Evolutionary conservation across 495 filamentous ascomycete species (phyloP), one percentile per base, ranked within the genome.

Genomic region (Neurospora tetrasperma): DNA sequence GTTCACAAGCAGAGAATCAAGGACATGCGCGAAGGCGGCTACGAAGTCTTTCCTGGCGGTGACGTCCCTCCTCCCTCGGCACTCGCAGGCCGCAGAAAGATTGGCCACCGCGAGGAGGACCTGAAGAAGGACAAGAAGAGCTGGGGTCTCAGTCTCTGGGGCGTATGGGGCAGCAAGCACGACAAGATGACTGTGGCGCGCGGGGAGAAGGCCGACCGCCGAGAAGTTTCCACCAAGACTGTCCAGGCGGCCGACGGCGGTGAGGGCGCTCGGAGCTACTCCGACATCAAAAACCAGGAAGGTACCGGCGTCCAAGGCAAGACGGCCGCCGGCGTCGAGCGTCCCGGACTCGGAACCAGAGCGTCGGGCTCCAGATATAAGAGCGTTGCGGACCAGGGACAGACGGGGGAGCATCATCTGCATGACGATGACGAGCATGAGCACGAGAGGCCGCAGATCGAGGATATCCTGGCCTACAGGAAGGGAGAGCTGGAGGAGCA

Each of bases 61-160:
- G 94, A 97, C 76, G 85, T 83, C 0, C 94, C 94, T 4, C 94
- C 95, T 4, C 91, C 94, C 9, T 93, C 90, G 41, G 93, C 95
- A 0, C 83, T 97, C 6, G 94, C 91, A 31, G 91, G 93, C 2
- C 82, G 94, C 70, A 81, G 88, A 66, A 84, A 80, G 72, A 85
- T 86, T 41, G 85, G 84, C 23, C 85, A 83, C 9, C 83, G 86
- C 44, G 75, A 87, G 48, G 54, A 31, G 20, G 73, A 79, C 42
- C 80, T 81, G 74, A 82, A 78, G 80, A 85, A 82, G 78, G 88
- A 87, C 75, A 87, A 79, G 69, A 89, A 86, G 81, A 91, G 91
- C 75, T 89, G 90, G 79, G 94, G 93, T 4, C 85, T 97, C 81
- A 88, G 89, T 42, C 80, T 97, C 41, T 98, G 94, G 94, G 90